Base-by-base conservation (phyloP, 257 asterid genomes). In the Jacaranda copaia region DNA sequence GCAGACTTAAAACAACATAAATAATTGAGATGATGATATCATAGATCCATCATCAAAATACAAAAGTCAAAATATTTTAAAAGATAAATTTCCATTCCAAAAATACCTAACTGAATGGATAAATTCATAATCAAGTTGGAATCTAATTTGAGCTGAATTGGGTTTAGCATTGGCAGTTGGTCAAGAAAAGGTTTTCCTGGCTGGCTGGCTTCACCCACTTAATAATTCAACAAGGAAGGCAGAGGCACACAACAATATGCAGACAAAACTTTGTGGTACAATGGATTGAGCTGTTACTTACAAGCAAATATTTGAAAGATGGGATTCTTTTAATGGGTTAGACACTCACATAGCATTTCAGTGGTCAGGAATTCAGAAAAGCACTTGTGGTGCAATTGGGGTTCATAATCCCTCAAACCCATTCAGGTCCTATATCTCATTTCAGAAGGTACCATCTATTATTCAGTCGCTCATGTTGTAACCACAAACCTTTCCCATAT, bases 401-500 rank as follows among this genome's bases (percentile, higher is more conserved):
- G 59, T 14, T 12, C 59, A 16, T 18, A 9, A 19, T 7, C 38
- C 20, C 63, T 51, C 57, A 51, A 51, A n/a, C 19, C 15, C 20
- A 52, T 52, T 52, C 8, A 5, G 57, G 19, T 52, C 57, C 19
- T 15, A 52, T 14, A 52, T 14, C 14, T n/a, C 16, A 15, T 51
- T 13, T 13, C 57, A 51, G 16, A 8, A 40, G 7, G 7, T 8
- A 40, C 45, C 4, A 40, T 40, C 4, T 40, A 40, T 40, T 16
- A 53, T 32, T 35, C 1, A 3, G 11, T 12, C 2, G 10, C 43
- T 32, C 43, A 32, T 8, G 39, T 58, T 32, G 8, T 60, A 60
- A 14, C 56, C 46, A 77, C n/a, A 67, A 45, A 43, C 43, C 52
- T 67, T 67, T 11, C 56, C 56, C 56, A 42, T 42, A 42, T 42